Base-by-base conservation (phyloP, 2,329 filamentous ascomycete species). In the Arthrobotrys conoides region DNA sequence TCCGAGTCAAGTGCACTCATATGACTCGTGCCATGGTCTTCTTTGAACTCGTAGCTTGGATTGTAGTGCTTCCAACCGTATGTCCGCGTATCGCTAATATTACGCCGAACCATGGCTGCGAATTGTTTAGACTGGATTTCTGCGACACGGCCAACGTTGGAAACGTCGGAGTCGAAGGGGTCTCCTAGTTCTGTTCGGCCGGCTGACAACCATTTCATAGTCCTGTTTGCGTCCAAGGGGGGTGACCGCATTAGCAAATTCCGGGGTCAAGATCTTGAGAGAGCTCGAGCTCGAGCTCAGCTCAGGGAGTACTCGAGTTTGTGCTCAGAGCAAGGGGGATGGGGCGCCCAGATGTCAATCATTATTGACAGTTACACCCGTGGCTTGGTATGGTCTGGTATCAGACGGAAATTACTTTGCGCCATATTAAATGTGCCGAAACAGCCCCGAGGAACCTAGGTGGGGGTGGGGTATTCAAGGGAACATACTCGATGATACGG, bases 131-230 rank as follows among this genome's bases (percentile, higher is more conserved):
- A 79, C 51, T 79, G 80, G 30, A 82, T 77, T 68, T 82, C 80
- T 30, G 63, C 44, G 51, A 82, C 79, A 48, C 81, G 80, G 38
- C 66, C 69, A 16, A 59, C 51, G 71, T 82, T 82, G 36, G 77
- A 76, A 24, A 82, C 80, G n/a, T 76, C 73, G 14, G 77, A 61
- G 51, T 82, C 81, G 41, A 44, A 38, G 9, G 81, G 81, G 51
- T 82, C 81, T 8, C 81, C 81, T 22, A 82, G 78, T 57, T 82
- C 81, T n/a, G 81, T 82, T 16, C 81, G 81, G 22, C 81, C 81
- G 24, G 81, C 81, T 10, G 81, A 82, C 14, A 82, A 70, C 81
- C 81, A 82, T 73, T 82, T 82, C 81, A 82, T 82, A 12, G 71
- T 80, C 71, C 79, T 71, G 48, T 75, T 76, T 53, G 9, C 49